Base-by-base conservation (phyloP, 306 rosid genomes). In the Senna tora region DNA sequence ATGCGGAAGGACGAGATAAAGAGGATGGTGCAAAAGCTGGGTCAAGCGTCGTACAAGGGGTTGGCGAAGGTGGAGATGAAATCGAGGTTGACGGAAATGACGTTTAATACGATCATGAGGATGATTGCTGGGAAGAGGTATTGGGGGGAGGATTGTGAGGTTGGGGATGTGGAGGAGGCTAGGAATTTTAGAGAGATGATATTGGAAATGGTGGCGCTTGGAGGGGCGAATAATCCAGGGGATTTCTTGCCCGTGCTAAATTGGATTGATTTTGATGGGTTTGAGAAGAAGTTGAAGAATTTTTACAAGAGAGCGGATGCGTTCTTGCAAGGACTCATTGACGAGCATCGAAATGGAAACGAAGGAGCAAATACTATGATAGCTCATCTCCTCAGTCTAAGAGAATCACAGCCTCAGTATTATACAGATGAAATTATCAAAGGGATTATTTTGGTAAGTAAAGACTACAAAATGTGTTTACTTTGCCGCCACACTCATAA, bases 71-170 rank as follows among this genome's bases (percentile, higher is more conserved):
- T 88, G 22, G 77, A 84, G 30, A 57, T 88, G 1, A 60, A 34
- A 20, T 19, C 88, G 0, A 25, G 41, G 78, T 73, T 91, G 20
- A 9, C 77, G 0, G 86, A 84, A n/a, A 52, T 91, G 6, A 80
- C 92, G 4, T 91, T 84, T 46, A 91, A 89, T 80, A 80, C 69
- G 9, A 63, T 84, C 38, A 84, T 87, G 88, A 85, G 80, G 42
- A 91, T 89, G 93, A 87, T 81, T 13, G 86, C 89, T 0, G 97
- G 93, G 1, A 89, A 91, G 74, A 80, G 96, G 58, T 88, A 83
- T 39, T 87, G 69, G 19, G 89, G 88, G 0, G 79, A 78, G 2
- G 82, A 66, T 15, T 55, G 75, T 0, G 79, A 81, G 4, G 65
- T 63, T 19, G 77, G 82, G 0, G 78, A 38, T 2, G 82, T 65